Base-by-base conservation (phyloP, 2,329 filamentous ascomycete genomes). In the Rhynchosporium graminicola region DNA sequence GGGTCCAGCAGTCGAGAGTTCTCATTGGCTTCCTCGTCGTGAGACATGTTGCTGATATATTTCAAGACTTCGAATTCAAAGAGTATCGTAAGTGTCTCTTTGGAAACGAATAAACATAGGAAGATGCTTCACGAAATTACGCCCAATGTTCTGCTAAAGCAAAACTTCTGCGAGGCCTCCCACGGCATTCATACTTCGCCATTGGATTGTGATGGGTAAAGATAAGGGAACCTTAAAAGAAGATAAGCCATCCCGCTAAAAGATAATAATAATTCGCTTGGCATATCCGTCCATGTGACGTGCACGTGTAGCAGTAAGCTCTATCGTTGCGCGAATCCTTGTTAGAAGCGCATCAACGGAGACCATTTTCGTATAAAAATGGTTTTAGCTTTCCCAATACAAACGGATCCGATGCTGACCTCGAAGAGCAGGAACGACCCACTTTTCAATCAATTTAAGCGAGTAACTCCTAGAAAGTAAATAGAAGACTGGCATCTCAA, bases 21-120 rank as follows among this genome's bases (percentile, higher is more conserved):
- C 60, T 71, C 68, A 47, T 64, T 67, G 29, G 65, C 62, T 61
- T 69, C 68, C 56, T 67, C 62, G 29, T 67, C 65, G 57, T 67
- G 66, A 61, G 66, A 45, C 66, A 57, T 57, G 40, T 20, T 46
- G 29, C 36, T 54, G 36, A 8, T 28, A 28, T 40, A 20, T 20
- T 12, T 42, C 33, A 28, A 12, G 51, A 20, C 33, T 10, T 26
- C 28, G 33, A 40, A 38, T 28, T 10, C 33, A 36, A 36, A 36
- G 12, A 6, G 12, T 15, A 42, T 40, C 13, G 36, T 13, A 54
- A 38, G 26, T 33, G 38, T 52, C 5, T 6, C 6, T 43, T 12
- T 43, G 42, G 2, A n/a, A 12, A 10, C 36, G 33, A 47, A 9
- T 20, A 15, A n/a, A 52, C 10, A 6, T 6, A 28, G 45, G 33